These are phyloP conservation scores for Tolypocladium ophioglossoides DNA, from an alignment of 2,329 filamentous ascomycete genomes.

Conservation along the genomic window DNA sequence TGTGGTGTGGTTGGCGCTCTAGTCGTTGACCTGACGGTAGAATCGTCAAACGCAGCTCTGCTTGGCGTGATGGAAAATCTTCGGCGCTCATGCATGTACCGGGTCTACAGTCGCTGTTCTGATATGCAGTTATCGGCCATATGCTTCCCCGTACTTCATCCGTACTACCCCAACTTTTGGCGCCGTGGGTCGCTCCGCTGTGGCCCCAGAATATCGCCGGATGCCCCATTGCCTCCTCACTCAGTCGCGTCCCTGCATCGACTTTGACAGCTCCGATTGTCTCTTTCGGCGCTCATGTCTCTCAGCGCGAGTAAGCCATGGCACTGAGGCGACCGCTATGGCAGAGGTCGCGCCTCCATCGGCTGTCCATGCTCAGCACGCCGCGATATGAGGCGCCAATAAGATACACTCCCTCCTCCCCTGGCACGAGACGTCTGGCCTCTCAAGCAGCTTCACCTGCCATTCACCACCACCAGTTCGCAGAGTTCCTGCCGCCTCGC, in stretches of 20 bases:
- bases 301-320: slow-evolving; percentile 13
- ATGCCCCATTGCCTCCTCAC: background rate
- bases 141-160: background rate
- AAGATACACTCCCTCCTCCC: slow-evolving; percentile 11
- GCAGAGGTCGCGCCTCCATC: slow-evolving; percentile 13
- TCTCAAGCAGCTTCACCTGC: slow-evolving; percentile 6
- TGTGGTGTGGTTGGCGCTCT: background rate
- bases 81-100: slow-evolving; percentile 5
- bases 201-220: background rate
- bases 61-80: slow-evolving; percentile 8
- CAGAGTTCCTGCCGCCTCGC: slow-evolving; percentile 5
- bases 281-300: background rate
- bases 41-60: slow-evolving; percentile 3
- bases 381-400: slow-evolving; percentile 13
- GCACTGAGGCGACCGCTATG: slow-evolving; percentile 14
- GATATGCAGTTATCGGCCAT: slow-evolving; percentile 3
- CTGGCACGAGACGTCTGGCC: slow-evolving; percentile 14
- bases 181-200: slow-evolving; percentile 1
- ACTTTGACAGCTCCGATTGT: background rate
- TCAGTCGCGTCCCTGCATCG: background rate
- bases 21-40: background rate
- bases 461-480: slow-evolving; percentile 1
- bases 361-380: slow-evolving; percentile 7
- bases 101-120: background rate
- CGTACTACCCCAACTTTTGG: slow-evolving; percentile 5